Evolutionary conservation across 192 early-diverging fungal species (phyloP).

Genomic region (Coemansia sp.): DNA sequence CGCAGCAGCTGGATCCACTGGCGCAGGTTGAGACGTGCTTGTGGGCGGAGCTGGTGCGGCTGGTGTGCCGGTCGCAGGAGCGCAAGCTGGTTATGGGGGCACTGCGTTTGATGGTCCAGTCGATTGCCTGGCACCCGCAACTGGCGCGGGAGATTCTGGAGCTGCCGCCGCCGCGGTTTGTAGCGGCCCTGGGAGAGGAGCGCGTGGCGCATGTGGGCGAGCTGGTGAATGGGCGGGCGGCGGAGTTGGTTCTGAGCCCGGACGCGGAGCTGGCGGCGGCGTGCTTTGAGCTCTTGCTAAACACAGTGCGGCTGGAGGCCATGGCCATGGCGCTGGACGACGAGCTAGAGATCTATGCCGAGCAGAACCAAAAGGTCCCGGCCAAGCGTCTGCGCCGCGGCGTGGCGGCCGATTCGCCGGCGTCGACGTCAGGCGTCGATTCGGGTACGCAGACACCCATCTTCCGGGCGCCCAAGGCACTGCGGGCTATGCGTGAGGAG

Average conservation of each 20-base stretch:
- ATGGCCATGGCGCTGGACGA: slow-evolving; percentile 39
- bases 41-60: slow-evolving; percentile 42
- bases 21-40: slow-evolving; percentile 37
- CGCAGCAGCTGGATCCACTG: slow-evolving; percentile 20
- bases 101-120: slow-evolving; percentile 33
- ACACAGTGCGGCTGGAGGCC: slow-evolving; percentile 38
- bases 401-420: background rate
- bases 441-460: slow-evolving; percentile 37
- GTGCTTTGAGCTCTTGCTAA: slow-evolving; percentile 41
- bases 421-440: slow-evolving; percentile 12
- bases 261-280: slow-evolving; percentile 30
- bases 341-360: slow-evolving; percentile 34
- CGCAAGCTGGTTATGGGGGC: slow-evolving; percentile 36
- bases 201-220: slow-evolving; percentile 9
- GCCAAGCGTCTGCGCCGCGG: background rate
- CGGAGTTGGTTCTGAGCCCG: slow-evolving; percentile 32
- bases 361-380: slow-evolving; percentile 1
- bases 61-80: slow-evolving; percentile 24
- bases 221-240: slow-evolving; percentile 20
- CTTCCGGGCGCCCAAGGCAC: too few relatives aligned
- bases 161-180: slow-evolving; percentile 21
- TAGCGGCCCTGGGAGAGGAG: background rate
- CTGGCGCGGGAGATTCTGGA: slow-evolving; percentile 37
- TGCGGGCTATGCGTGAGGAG: background rate
- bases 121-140: slow-evolving; percentile 45